Conservation (phyloP, 306 rosid species). For the Hippophae tibetana region DNA sequence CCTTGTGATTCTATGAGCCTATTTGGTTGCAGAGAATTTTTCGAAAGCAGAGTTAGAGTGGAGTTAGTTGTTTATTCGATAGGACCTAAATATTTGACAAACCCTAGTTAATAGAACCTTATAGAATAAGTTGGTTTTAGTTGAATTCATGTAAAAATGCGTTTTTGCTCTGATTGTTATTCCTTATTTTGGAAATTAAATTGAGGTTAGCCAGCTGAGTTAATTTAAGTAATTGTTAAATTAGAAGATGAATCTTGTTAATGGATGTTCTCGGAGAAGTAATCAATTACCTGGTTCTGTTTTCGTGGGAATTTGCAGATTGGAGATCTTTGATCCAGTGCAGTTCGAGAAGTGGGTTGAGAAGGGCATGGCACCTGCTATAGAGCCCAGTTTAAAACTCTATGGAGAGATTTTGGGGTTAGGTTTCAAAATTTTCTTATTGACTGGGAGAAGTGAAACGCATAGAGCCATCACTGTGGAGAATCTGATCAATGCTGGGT, state of each 20-base stretch:
- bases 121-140: too few species aligned
- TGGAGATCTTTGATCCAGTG: constrained; percentile 44
- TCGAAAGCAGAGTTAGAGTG: background rate
- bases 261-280: background rate
- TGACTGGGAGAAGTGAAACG: constrained; percentile 74
- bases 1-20: background rate
- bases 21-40: background rate
- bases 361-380: constrained; percentile 51
- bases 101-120: too few species aligned
- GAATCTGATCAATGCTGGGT: constrained; percentile 66
- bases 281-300: constrained; percentile 4
- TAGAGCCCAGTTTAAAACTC: constrained; percentile 65
- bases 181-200: background rate
- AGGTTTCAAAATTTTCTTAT: constrained; percentile 74
- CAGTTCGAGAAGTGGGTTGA: constrained; percentile 73
- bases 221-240: background rate
- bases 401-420: constrained; percentile 52
- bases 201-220: background rate
- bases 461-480: constrained; percentile 50
- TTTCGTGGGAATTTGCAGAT: constrained; percentile 33
- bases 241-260: background rate
- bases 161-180: background rate
- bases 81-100: background rate
- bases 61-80: background rate
- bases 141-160: too few species aligned